A percentile compares a stretch with the other conserved stretches of the same genome.
These are phyloP conservation scores for Letharia lupina DNA, from an alignment of 495 filamentous ascomycete species.

Conservation along the genomic window DNA sequence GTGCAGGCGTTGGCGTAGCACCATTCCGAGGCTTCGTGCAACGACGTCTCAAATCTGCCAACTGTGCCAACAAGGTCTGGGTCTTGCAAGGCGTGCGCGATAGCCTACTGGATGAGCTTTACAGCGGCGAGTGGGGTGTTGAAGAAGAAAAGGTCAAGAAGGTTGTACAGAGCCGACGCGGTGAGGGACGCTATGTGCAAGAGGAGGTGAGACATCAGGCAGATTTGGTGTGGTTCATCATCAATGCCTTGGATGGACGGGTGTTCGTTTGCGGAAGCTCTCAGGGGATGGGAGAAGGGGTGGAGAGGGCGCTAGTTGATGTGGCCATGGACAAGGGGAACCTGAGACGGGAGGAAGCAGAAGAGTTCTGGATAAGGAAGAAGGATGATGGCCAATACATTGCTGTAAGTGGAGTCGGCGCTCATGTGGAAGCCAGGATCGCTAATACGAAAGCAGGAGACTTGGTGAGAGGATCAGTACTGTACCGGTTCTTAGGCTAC, in stretches of 20 bases:
- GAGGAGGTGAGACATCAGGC: slow-evolving; percentile 81
- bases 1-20: slow-evolving; percentile 91
- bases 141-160: slow-evolving; percentile 87
- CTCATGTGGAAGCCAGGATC: not conserved
- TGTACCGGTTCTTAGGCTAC: not conserved
- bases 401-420: slow-evolving; percentile 50
- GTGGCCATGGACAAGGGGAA: slow-evolving; percentile 76
- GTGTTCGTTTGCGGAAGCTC: slow-evolving; percentile 93
- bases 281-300: slow-evolving; percentile 96
- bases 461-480: slow-evolving; percentile 23
- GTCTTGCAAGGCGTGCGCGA: slow-evolving; percentile 96
- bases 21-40: slow-evolving; percentile 97
- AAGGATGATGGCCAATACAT: slow-evolving; percentile 81
- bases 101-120: slow-evolving; percentile 85
- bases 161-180: slow-evolving; percentile 78
- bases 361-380: slow-evolving; percentile 72
- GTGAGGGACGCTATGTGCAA: slow-evolving; percentile 74
- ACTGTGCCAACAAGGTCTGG: slow-evolving; percentile 99
- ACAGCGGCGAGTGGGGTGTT: slow-evolving; percentile 92
- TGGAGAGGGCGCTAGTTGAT: slow-evolving; percentile 72
- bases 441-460: slow-evolving; percentile 24
- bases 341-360: slow-evolving; percentile 61
- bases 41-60: slow-evolving; percentile 86
- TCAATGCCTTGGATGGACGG: slow-evolving; percentile 85
- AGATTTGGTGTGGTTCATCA: slow-evolving; percentile 92